These are phyloP conservation scores for Monsonia emarginata DNA, from an alignment of 441 rosid species.

Conservation along the genomic window DNA sequence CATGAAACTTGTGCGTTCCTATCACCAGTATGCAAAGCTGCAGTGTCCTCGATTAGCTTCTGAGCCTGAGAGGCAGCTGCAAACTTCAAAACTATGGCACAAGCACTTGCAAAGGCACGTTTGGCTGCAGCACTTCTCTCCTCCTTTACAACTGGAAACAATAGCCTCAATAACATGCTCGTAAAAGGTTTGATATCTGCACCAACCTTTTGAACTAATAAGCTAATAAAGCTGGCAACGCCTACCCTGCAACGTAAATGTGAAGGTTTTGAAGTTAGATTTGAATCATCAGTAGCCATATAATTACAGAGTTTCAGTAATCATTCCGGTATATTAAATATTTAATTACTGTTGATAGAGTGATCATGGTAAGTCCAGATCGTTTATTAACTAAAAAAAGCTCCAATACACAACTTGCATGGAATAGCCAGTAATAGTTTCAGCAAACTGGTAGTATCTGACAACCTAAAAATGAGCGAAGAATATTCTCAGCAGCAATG, in stretches of 20 bases:
- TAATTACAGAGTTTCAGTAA: background rate
- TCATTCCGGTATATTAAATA: background rate
- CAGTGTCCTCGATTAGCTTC: constrained; percentile 75
- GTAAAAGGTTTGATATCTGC: constrained; percentile 65
- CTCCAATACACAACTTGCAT: background rate
- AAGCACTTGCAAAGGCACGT: constrained; percentile 87
- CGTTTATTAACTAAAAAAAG: background rate
- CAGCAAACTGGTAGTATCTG: background rate
- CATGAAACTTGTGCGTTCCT: constrained; percentile 72
- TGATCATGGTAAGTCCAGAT: background rate
- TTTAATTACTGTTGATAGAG: background rate
- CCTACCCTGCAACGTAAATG: constrained; percentile 58
- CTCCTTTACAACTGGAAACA: constrained; percentile 76
- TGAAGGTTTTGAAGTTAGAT: background rate
- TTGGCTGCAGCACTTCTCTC: constrained; percentile 75
- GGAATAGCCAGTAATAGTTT: background rate
- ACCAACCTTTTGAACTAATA: constrained; percentile 78
- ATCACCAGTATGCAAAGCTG: constrained; percentile 69
- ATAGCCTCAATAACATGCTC: constrained; percentile 52
- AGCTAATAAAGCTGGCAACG: constrained; percentile 75
- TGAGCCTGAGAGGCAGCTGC: constrained; percentile 61
- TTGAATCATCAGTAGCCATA: constrained; percentile 1
- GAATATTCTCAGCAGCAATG: background rate
- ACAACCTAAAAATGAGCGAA: background rate
- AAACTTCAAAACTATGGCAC: constrained; percentile 70